Conservation (phyloP, 495 filamentous ascomycete species). For the Hypoxylon fuscum region DNA sequence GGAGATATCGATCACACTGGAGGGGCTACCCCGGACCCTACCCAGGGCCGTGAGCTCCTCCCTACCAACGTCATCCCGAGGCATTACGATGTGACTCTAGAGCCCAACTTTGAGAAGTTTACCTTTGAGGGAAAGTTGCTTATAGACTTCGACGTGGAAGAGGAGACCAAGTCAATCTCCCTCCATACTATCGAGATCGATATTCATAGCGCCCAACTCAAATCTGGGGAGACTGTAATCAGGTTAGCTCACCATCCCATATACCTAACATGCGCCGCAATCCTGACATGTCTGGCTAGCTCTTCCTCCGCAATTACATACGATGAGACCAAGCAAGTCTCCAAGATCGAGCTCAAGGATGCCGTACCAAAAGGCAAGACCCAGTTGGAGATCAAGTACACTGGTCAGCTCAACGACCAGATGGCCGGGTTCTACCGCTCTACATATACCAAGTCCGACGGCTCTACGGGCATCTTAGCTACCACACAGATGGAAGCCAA, state of each 20-base stretch:
- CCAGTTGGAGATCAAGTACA: slow-evolving; percentile 72
- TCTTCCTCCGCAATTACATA: slow-evolving; percentile 65
- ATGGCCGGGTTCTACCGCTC: slow-evolving; percentile 87
- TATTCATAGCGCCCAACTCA: slow-evolving; percentile 78
- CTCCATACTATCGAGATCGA: slow-evolving; percentile 89
- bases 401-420: slow-evolving; percentile 76
- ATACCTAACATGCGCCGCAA: slow-evolving; percentile 17
- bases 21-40: slow-evolving; percentile 56
- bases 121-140: slow-evolving; percentile 74
- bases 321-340: slow-evolving; percentile 70
- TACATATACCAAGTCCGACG: slow-evolving; percentile 73
- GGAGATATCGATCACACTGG: slow-evolving; percentile 53
- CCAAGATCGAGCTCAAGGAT: slow-evolving; percentile 70
- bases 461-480: slow-evolving; percentile 69
- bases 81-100: slow-evolving; percentile 77
- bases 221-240: slow-evolving; percentile 57
- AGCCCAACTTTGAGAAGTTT: slow-evolving; percentile 75
- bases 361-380: slow-evolving; percentile 68
- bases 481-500: slow-evolving; percentile 88
- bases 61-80: slow-evolving; percentile 70
- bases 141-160: slow-evolving; percentile 82
- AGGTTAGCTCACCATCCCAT: slow-evolving; percentile 29
- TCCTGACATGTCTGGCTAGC: slow-evolving; percentile 44
- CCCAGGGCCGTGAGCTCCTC: slow-evolving; percentile 63
- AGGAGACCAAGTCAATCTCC: slow-evolving; percentile 85